Conservation (phyloP, 768 basidiomycete species). For the Trametes cinnabarina region DNA sequence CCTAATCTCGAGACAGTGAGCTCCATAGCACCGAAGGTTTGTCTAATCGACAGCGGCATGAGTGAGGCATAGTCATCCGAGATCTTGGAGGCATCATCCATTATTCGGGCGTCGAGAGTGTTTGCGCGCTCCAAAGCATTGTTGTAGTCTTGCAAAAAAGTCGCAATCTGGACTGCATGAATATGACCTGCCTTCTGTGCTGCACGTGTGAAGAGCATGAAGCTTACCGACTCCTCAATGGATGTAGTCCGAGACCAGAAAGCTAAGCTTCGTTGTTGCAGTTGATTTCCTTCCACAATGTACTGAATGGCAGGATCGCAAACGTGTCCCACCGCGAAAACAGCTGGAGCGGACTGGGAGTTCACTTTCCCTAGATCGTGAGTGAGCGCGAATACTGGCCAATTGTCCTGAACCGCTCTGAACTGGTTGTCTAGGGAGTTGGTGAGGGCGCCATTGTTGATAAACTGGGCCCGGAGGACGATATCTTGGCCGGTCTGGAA, state of each 20-base stretch:
- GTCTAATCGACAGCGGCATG: slow-evolving; percentile 34
- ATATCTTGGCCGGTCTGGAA: slow-evolving; percentile 58
- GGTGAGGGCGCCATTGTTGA: slow-evolving; percentile 50
- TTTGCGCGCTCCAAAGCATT: slow-evolving; percentile 32
- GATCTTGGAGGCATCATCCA: slow-evolving; percentile 30
- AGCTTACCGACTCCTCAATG: slow-evolving; percentile 27
- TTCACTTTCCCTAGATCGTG: slow-evolving; percentile 52
- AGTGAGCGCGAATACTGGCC: slow-evolving; percentile 63
- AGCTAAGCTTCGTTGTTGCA: slow-evolving; percentile 31
- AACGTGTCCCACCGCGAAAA: slow-evolving; percentile 36
- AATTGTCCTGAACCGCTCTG: slow-evolving; percentile 53
- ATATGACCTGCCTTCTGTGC: too few species aligned
- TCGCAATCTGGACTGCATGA: slow-evolving; percentile 24
- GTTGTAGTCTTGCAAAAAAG: slow-evolving; percentile 34
- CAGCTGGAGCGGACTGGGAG: slow-evolving; percentile 22
- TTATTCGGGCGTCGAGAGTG: slow-evolving; percentile 32
- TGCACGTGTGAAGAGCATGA: not conserved
- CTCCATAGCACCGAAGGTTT: slow-evolving; percentile 35
- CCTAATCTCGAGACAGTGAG: slow-evolving; percentile 32
- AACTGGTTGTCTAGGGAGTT: slow-evolving; percentile 56
- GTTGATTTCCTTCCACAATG: slow-evolving; percentile 29
- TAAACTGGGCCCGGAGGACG: slow-evolving; percentile 56
- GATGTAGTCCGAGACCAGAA: slow-evolving; percentile 31
- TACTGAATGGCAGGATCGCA: slow-evolving; percentile 38
- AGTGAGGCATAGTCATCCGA: slow-evolving; percentile 33